Percentiles rank a stretch among this genome's conserved stretches.
Conservation (phyloP, 169 alveolate genomes). For the Cytauxzoon felis region DNA sequence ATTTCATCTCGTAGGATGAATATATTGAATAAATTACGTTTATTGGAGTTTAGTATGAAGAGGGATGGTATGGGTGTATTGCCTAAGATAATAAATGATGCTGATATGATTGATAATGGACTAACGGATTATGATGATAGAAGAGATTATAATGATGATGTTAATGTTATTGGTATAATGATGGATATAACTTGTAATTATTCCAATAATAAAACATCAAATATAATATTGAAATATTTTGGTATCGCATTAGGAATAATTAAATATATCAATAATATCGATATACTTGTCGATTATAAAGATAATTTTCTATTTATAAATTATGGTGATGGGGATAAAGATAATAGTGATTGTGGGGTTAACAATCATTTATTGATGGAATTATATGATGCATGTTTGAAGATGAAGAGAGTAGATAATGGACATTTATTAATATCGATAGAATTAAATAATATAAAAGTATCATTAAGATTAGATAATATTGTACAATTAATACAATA, state of each 20-base stretch:
- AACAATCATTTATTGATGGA: constrained; percentile 11
- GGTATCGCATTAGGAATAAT: constrained; percentile 13
- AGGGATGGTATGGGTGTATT: no score
- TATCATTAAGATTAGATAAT: constrained; percentile 24
- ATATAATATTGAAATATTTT: constrained; percentile 11
- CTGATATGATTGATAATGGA: no score
- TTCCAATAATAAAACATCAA: background rate
- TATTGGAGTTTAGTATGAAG: no score
- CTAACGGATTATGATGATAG: no score
- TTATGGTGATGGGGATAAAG: no score
- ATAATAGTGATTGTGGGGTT: no score
- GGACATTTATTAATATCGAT: constrained; percentile 14
- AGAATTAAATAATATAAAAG: constrained; percentile 7
- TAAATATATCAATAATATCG: background rate
- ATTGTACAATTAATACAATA: no score
- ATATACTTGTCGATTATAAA: constrained; percentile 10
- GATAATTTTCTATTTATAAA: no score
- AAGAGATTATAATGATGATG: no score
- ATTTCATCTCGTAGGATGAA: no score
- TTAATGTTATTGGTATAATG: constrained; percentile 14
- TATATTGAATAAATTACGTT: no score
- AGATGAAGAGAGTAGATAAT: background rate
- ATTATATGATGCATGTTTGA: constrained; percentile 5
- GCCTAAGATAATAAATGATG: no score
- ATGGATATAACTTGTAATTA: constrained; percentile 7